A percentile compares a stretch with the other conserved stretches of the same genome.
Evolutionary conservation across 495 filamentous ascomycete genomes (phyloP).

Genomic region (Daldinia bambusicola): DNA sequence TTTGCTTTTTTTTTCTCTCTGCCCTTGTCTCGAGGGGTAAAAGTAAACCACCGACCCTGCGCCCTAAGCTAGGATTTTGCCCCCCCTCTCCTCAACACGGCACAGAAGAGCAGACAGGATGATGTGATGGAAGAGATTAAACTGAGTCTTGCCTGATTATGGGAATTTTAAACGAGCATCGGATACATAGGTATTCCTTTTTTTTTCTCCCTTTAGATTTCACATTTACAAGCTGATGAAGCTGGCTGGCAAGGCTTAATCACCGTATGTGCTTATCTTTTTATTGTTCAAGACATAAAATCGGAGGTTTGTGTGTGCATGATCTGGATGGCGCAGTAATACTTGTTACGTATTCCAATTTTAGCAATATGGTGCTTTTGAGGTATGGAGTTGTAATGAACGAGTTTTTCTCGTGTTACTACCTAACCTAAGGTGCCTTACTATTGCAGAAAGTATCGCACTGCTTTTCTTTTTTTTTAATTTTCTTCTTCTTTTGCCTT

Average conservation of each 20-base stretch:
- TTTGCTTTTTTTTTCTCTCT: constrained; percentile 32
- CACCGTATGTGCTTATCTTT: not conserved
- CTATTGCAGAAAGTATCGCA: constrained; percentile 7
- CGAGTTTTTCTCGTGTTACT: constrained; percentile 30
- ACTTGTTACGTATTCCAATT: constrained; percentile 34
- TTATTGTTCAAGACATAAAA: not conserved
- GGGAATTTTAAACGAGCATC: constrained; percentile 40
- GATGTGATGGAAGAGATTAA: constrained; percentile 1
- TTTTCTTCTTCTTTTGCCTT: not conserved
- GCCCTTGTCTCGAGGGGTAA: constrained; percentile 34
- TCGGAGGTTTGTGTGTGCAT: constrained; percentile 33
- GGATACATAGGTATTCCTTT: not conserved
- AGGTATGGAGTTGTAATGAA: constrained; percentile 27
- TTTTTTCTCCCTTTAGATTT: constrained; percentile 28
- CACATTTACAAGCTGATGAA: constrained; percentile 4
- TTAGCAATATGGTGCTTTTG: constrained; percentile 25
- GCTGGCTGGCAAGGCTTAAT: constrained; percentile 6
- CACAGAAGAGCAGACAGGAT: constrained; percentile 15
- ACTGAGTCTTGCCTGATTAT: constrained; percentile 33
- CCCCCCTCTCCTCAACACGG: constrained; percentile 25
- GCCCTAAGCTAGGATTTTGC: constrained; percentile 9
- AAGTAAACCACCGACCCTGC: constrained; percentile 21
- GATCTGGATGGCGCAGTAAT: constrained; percentile 41
- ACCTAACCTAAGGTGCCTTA: too few species aligned
- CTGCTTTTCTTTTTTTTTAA: not conserved